Conservation (phyloP, 345 rosid species). For the Corchorus capsularis region DNA sequence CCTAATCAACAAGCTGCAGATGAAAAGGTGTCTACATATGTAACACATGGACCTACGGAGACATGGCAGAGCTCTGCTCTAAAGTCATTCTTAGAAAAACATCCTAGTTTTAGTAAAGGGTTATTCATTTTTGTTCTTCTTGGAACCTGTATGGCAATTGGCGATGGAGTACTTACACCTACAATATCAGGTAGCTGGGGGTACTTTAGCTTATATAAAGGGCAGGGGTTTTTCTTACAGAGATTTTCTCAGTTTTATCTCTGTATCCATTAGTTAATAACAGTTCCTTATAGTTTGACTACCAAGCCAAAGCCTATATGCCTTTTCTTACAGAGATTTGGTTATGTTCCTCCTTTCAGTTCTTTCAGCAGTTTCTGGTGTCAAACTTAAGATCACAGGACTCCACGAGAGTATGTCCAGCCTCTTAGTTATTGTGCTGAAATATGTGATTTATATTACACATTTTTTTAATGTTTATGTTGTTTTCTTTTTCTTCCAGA, state of each 20-base stretch:
- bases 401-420: conserved; percentile 68
- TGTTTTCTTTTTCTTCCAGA: conserved; percentile 41
- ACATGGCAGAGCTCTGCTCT: conserved; percentile 52
- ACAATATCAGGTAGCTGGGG: conserved; percentile 68
- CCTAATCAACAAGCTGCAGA: conserved; percentile 87
- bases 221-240: too few species aligned
- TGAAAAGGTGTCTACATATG: conserved; percentile 69
- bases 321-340: conserved; percentile 10
- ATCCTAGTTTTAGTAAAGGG: conserved; percentile 46
- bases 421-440: conserved; percentile 11
- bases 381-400: conserved; percentile 52
- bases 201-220: neutral
- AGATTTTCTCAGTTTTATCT: neutral
- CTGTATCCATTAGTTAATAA: neutral
- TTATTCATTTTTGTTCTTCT: conserved; percentile 66
- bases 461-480: conserved; percentile 6
- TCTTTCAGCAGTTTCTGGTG: conserved; percentile 82
- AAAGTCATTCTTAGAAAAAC: conserved; percentile 62
- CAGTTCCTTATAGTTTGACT: conserved; percentile 9
- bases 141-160: conserved; percentile 80
- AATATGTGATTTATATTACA: neutral
- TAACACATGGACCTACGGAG: conserved; percentile 45
- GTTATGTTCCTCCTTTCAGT: conserved; percentile 42
- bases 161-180: conserved; percentile 82
- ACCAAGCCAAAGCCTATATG: neutral